These are phyloP conservation scores for Lanmaoa pseudosensibilis DNA, from an alignment of 768 basidiomycete species.

Conservation along the genomic window DNA sequence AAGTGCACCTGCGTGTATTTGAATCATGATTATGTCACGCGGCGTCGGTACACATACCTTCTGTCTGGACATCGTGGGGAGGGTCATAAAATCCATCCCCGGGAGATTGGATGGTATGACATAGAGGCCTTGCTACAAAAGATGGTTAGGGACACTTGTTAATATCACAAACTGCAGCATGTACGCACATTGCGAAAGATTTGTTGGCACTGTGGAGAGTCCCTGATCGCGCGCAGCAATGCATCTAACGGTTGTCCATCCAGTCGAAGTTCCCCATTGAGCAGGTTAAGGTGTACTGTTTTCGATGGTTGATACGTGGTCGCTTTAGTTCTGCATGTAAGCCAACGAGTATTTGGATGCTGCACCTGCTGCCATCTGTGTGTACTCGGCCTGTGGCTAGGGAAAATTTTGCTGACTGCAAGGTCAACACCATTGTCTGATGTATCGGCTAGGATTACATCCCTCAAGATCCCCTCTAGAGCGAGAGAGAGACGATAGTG, in stretches of 20 bases:
- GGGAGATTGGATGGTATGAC: background rate
- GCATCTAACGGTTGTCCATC: conserved; percentile 15
- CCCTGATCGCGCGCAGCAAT: conserved; percentile 5
- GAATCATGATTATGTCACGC: background rate
- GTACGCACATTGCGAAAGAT: background rate
- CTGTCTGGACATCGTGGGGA: background rate
- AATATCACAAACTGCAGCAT: background rate
- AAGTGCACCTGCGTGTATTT: conserved; percentile 16
- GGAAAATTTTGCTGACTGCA: conserved; percentile 9
- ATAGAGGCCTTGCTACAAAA: background rate
- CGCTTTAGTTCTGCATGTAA: conserved; percentile 3
- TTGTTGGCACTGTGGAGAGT: background rate
- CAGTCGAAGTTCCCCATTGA: conserved; percentile 17
- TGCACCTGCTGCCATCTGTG: conserved; percentile 8
- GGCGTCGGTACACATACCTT: background rate
- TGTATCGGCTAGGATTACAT: background rate
- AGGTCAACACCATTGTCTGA: conserved; percentile 12
- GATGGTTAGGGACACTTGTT: background rate
- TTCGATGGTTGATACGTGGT: background rate
- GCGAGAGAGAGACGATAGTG: conserved; percentile 24
- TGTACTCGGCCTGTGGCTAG: conserved; percentile 4
- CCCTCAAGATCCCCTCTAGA: conserved; percentile 12
- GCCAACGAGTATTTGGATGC: conserved; percentile 13
- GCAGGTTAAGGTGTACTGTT: conserved; percentile 6
- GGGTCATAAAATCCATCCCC: background rate